Evolutionary conservation across 768 basidiomycete genomes (phyloP), one percentile per base, ranked within the genome.

Genomic region (Phlebiopsis flavidoalba): DNA sequence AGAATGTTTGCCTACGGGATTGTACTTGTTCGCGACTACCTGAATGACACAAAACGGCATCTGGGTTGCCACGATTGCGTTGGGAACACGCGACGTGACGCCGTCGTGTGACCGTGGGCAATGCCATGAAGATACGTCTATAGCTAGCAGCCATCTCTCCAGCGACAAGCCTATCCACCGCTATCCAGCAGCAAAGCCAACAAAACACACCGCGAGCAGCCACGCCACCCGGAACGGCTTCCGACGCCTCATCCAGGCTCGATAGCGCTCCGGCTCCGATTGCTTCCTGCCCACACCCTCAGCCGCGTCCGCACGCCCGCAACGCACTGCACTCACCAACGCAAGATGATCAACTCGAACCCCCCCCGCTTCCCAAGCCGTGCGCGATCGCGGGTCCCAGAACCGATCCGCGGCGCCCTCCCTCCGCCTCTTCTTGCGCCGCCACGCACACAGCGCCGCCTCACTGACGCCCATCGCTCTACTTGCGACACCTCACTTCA

Each of bases 21-120:
- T 98, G 75, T 98, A 98, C 70, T 95, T 93, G 72, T 97, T 96
- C 19, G 93, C 89, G n/a, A 96, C 95, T 58, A 97, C 76, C 69
- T 95, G 91, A 47, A 97, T 72, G 15, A 82, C 79, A n/a, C 26
- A 6, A 31, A 31, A 6, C 26, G 26, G n/a, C 67, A 85, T 95
- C 53, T 75, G 76, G 19, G 70, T 77, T 0, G 76, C 66, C 22
- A 74, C 73, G 26, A 75, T 78, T 37, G 75, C 73, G 2, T 78
- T 77, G 3, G 88, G 76, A 67, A 93, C 92, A 8, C 92, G 85
- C 43, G 90, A 83, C 0, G 82, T 76, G 37, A 90, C 87, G 49
- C 93, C 94, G 22, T 90, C 86, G 49, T 83, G 77, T 71, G 88
- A 98, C n/a, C n/a, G 72, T 97, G 94, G n/a, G 91, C 84, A n/a